Percentiles rank a stretch among this genome's conserved stretches.
Conservation (phyloP, 1,139 yeast species). For the Diutina catenulata region DNA sequence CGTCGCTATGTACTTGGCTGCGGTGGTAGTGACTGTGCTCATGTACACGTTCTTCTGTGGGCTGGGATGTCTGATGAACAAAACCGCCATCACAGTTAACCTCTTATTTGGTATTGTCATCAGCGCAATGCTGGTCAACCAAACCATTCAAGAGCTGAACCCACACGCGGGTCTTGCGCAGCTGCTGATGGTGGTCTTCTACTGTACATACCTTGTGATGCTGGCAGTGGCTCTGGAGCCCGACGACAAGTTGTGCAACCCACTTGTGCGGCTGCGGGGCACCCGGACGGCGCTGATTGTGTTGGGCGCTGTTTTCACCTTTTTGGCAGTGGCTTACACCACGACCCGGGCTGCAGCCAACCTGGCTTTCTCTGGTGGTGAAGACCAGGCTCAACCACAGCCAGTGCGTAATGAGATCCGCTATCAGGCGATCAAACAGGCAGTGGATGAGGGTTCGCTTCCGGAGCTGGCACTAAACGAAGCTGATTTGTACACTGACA, state of each 20-base stretch:
- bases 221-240: slow-evolving; percentile 97
- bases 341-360: slow-evolving; percentile 89
- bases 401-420: slow-evolving; percentile 56
- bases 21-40: slow-evolving; percentile 57
- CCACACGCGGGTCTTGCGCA: slow-evolving; percentile 97
- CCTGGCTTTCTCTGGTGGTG: slow-evolving; percentile 44
- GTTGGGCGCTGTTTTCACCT: slow-evolving; percentile 87
- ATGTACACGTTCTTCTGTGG: slow-evolving; percentile 83
- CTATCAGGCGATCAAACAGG: slow-evolving; percentile 80
- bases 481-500: slow-evolving; percentile 42
- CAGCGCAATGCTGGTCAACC: slow-evolving; percentile 65
- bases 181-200: slow-evolving; percentile 88
- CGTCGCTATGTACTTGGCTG: slow-evolving; percentile 64
- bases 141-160: slow-evolving; percentile 79
- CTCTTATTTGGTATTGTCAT: slow-evolving; percentile 51
- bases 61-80: slow-evolving; percentile 83
- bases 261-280: slow-evolving; percentile 77
- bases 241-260: slow-evolving; percentile 86
- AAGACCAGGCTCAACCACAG: slow-evolving; percentile 12
- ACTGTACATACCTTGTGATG: slow-evolving; percentile 84
- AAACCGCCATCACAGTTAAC: slow-evolving; percentile 74
- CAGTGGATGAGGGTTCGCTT: slow-evolving; percentile 87
- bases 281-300: slow-evolving; percentile 84
- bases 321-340: slow-evolving; percentile 91
- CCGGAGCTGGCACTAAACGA: slow-evolving; percentile 87